A percentile compares a stretch with the other conserved stretches of the same genome.
These are phyloP conservation scores for Umbelopsis ramanniana DNA, from an alignment of 192 early-diverging fungal genomes.

Conservation along the genomic window DNA sequence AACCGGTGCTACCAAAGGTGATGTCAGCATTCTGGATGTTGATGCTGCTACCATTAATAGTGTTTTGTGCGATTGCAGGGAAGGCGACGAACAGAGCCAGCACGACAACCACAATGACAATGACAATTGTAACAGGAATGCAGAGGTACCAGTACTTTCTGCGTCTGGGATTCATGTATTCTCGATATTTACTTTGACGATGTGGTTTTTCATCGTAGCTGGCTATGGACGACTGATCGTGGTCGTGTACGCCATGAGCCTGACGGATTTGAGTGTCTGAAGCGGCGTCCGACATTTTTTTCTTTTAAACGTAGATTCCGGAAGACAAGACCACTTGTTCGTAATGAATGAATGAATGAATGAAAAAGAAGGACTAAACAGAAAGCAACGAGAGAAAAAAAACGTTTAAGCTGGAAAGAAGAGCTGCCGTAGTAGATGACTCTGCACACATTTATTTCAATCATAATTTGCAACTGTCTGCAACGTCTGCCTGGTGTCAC, in stretches of 20 bases:
- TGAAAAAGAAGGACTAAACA: no score
- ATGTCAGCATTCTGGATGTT: slow-evolving; percentile 46
- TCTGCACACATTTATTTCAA: background rate
- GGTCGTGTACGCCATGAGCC: background rate
- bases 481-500: background rate
- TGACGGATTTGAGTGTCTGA: slow-evolving; percentile 14
- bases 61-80: slow-evolving; percentile 55
- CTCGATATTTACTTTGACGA: slow-evolving; percentile 35
- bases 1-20: slow-evolving; percentile 26
- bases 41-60: slow-evolving; percentile 50
- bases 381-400: background rate
- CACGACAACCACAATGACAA: slow-evolving; percentile 50
- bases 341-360: slow-evolving; percentile 15
- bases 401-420: background rate
- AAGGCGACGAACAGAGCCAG: slow-evolving; percentile 57
- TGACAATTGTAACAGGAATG: slow-evolving; percentile 46
- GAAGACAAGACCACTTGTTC: background rate
- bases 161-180: slow-evolving; percentile 43
- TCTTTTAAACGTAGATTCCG: background rate
- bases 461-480: background rate
- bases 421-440: background rate
- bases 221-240: slow-evolving; percentile 11
- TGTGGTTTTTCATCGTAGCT: slow-evolving; percentile 32
- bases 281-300: slow-evolving; percentile 11
- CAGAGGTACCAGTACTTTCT: slow-evolving; percentile 63